Base-by-base conservation (phyloP, 2,329 filamentous ascomycete species). In the Colletotrichum incanum region DNA sequence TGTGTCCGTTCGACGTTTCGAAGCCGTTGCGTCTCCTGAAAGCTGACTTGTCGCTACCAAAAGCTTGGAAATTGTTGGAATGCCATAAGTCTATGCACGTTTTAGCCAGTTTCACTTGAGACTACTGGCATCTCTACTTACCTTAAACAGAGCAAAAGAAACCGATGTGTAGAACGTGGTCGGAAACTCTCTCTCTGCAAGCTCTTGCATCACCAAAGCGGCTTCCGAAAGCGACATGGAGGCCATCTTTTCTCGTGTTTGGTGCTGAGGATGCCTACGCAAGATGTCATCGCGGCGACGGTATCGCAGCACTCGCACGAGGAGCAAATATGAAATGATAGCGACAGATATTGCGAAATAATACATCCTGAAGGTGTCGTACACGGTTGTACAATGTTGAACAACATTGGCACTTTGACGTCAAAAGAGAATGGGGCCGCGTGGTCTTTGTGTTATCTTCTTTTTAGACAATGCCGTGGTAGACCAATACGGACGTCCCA, bases 61-160 rank as follows among this genome's bases (percentile, higher is more conserved):
- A 5, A 89, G 77, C 3, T 76, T 76, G 1, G 87, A 89, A 59
- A 90, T 89, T 28, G 84, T 82, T 0, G 89, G 88, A 67, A 91
- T 88, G 9, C 87, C 88, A 74, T 90, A 90, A 1, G 77, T 76
- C 76, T 78, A 45, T 2, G 4, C 5, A 18, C 12, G 9, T 0
- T 5, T 67, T 56, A 62, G 55, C 18, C 31, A 1, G 1, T 2
- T 16, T 6, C 1, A 28, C n/a, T 12, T 5, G 20, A 7, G 6
- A 16, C 47, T 43, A 5, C 1, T 34, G 37, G 20, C 12, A 23
- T 18, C 16, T 14, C 8, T 16, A 31, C 59, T 79, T 31, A 87
- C 87, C 80, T 86, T 87, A 78, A 91, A 90, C 5, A 92, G 81
- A 0, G 89, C 89, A 77, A 91, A 91, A 66, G 90, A 86, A 5